Percentiles rank a stretch among this genome's conserved stretches.
Evolutionary conservation across 108 stramenopile species (phyloP).

Genomic region (Aureococcus anophagefferens): DNA sequence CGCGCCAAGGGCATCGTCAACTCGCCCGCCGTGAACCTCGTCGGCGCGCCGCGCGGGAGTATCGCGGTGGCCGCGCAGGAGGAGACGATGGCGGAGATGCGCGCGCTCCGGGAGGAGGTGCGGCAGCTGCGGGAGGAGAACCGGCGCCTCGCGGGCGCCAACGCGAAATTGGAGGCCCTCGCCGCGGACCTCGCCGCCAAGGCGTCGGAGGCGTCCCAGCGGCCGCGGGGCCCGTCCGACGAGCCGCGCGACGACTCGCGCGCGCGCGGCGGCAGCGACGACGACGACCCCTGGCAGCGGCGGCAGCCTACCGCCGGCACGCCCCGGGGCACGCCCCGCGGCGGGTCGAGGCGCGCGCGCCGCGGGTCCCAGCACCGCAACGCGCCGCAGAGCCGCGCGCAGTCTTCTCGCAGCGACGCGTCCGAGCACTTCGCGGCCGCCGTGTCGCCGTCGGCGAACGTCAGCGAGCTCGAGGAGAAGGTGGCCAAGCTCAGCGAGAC

Average conservation of each 20-base stretch:
- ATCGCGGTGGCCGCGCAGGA: slow-evolving; percentile 1
- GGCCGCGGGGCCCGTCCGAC: too few species aligned
- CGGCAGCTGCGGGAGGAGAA: background rate
- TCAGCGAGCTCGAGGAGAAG: slow-evolving; percentile 31
- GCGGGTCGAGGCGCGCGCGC: too few species aligned
- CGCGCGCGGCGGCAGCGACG: too few species aligned
- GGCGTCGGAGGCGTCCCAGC: too few species aligned
- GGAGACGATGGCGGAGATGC: background rate
- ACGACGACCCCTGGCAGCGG: too few species aligned
- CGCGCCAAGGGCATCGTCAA: slow-evolving; percentile 37
- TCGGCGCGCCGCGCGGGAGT: slow-evolving; percentile 1
- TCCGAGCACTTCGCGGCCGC: slow-evolving; percentile 43
- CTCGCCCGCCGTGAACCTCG: slow-evolving; percentile 26
- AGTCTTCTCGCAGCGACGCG: slow-evolving; percentile 25
- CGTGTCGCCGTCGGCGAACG: slow-evolving; percentile 29
- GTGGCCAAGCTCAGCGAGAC: background rate
- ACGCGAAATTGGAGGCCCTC: too few species aligned
- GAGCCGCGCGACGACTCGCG: too few species aligned
- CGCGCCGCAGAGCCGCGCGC: too few species aligned
- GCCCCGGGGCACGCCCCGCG: too few species aligned
- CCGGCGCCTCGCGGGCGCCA: background rate
- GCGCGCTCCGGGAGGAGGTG: background rate
- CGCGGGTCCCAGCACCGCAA: too few species aligned
- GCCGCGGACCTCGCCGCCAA: too few species aligned
- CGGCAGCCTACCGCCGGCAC: too few species aligned